Percentiles rank a stretch among this genome's conserved stretches.
Conservation (phyloP, 164 flowering plant species). For the Nymphaea thermarum region DNA sequence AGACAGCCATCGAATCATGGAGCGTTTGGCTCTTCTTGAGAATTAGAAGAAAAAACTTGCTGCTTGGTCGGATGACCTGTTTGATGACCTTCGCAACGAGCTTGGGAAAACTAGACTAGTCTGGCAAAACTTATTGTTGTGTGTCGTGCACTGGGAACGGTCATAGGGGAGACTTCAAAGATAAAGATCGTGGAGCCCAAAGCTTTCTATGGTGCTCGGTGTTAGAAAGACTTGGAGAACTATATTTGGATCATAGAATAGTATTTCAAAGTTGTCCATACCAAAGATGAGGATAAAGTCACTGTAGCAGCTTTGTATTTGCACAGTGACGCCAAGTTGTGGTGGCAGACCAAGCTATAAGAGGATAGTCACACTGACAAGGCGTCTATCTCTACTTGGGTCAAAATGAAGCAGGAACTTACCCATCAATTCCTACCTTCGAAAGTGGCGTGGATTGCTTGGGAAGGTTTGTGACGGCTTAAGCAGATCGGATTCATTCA, state of each 20-base stretch:
- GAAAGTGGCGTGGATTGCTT: constrained; percentile 9
- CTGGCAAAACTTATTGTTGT: not conserved
- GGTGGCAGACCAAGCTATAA: not conserved
- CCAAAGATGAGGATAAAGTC: not conserved
- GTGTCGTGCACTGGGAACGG: not conserved
- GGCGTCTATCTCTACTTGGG: not conserved
- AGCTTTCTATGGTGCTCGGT: not conserved
- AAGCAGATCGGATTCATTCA: not conserved
- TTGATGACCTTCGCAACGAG: not conserved
- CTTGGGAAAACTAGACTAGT: not conserved
- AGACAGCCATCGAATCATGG: too few species aligned
- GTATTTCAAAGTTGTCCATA: constrained; percentile 1
- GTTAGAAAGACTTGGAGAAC: constrained; percentile 9
- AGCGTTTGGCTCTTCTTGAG: not conserved
- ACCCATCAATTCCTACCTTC: constrained; percentile 7
- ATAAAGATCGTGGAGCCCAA: constrained; percentile 5
- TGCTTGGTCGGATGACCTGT: not conserved
- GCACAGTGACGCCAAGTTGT: constrained; percentile 3
- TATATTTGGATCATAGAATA: constrained; percentile 9
- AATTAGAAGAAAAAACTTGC: not conserved
- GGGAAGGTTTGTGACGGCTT: constrained; percentile 2
- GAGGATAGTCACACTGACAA: not conserved
- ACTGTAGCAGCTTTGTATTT: constrained; percentile 3
- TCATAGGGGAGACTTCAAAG: not conserved
- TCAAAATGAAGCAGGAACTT: not conserved